Evolutionary conservation across 2,329 filamentous ascomycete species (phyloP).

Genomic region (Botrytis aclada): DNA sequence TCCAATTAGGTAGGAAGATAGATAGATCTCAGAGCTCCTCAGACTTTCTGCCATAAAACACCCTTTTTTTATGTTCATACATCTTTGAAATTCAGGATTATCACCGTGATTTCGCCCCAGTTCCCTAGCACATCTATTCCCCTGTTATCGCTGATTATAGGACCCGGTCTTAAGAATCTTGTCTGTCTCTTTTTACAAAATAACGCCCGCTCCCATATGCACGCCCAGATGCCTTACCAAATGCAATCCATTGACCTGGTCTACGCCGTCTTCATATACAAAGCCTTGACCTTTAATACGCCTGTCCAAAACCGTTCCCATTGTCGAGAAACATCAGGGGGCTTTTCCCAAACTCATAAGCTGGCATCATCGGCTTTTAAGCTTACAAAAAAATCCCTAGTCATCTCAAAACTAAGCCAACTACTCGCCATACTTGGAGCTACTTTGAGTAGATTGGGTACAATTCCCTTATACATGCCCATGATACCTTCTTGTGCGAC

Average conservation of each 20-base stretch:
- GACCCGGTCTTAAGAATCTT: constrained; percentile 18
- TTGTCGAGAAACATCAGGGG: constrained; percentile 8
- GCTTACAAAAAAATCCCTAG: constrained; percentile 76
- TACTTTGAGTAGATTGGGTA: constrained; percentile 93
- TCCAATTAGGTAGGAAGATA: background rate
- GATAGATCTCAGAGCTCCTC: background rate
- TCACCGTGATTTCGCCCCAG: background rate
- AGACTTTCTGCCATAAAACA: background rate
- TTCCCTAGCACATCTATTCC: constrained; percentile 23
- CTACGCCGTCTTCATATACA: constrained; percentile 32
- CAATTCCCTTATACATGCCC: constrained; percentile 93
- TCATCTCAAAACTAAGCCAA: constrained; percentile 96
- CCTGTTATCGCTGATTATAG: constrained; percentile 24
- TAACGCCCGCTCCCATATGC: constrained; percentile 35
- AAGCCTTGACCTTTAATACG: constrained; percentile 28
- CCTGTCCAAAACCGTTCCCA: constrained; percentile 12
- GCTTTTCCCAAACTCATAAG: constrained; percentile 23
- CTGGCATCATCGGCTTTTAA: constrained; percentile 46
- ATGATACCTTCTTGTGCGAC: constrained; percentile 76
- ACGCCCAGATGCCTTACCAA: constrained; percentile 32
- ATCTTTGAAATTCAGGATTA: background rate
- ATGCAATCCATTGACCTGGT: constrained; percentile 27
- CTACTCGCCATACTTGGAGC: constrained; percentile 98
- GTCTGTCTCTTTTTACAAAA: constrained; percentile 34
- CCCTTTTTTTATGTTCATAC: constrained; percentile 5